Conservation (phyloP, 2,329 filamentous ascomycete species). For the Samsoniella hepiali region DNA sequence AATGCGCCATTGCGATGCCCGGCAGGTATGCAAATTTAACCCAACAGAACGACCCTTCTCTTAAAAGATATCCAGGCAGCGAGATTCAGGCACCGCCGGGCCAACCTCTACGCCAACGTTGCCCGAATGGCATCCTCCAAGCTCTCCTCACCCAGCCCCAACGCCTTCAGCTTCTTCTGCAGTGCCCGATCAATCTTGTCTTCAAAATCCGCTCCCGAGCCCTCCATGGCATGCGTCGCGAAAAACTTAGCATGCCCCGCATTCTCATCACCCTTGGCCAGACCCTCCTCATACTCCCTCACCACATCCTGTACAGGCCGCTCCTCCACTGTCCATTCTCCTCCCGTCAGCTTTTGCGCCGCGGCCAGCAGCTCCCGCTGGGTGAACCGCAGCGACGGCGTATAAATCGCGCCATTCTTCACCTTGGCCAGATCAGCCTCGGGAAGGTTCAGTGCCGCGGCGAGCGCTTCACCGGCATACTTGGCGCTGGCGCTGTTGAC, state of each 20-base stretch:
- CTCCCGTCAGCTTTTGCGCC: conserved; percentile 25
- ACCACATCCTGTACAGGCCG: neutral
- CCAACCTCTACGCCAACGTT: neutral
- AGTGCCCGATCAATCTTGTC: conserved; percentile 26
- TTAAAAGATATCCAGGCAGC: neutral
- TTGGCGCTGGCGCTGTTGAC: conserved; percentile 30
- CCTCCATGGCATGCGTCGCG: conserved; percentile 29
- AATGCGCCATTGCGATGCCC: too few species aligned
- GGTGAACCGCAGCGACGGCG: conserved; percentile 32
- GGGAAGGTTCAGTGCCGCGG: conserved; percentile 33
- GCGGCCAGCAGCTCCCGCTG: conserved; percentile 32
- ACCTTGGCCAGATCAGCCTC: conserved; percentile 28
- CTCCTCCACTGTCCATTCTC: conserved; percentile 28
- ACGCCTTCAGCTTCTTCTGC: neutral
- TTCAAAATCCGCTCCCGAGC: conserved; percentile 32
- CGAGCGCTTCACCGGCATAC: conserved; percentile 34
- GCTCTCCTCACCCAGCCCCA: neutral
- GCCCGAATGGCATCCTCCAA: neutral
- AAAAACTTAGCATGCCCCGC: conserved; percentile 25
- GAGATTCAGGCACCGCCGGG: neutral
- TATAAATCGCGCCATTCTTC: conserved; percentile 32
- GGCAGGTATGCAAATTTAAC: too few species aligned
- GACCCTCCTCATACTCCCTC: neutral
- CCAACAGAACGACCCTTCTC: neutral
- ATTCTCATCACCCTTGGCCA: neutral